These are phyloP conservation scores for Alloascoidea africana DNA, from an alignment of 805 yeast genomes.

Conservation along the genomic window DNA sequence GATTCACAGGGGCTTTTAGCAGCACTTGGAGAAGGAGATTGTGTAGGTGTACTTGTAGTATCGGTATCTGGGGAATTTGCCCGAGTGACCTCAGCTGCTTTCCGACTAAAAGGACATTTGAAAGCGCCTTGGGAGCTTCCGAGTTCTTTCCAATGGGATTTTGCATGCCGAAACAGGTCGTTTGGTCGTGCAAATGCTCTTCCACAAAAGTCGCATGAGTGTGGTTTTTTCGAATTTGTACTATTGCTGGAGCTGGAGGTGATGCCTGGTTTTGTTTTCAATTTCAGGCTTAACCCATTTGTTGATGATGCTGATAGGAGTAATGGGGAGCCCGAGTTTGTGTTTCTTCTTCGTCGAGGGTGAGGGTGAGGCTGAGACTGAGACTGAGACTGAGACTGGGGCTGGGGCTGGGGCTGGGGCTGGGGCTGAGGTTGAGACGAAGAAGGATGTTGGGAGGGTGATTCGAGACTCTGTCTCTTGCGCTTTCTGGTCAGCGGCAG, in stretches of 20 bases:
- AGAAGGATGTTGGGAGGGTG: no score
- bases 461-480: no score
- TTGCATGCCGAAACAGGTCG: conserved; percentile 73
- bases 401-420: no score
- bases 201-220: conserved; percentile 58
- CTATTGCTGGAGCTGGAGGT: conserved; percentile 1
- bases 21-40: background rate
- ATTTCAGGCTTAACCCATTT: no score
- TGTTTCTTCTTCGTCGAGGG: no score
- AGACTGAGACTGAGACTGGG: no score
- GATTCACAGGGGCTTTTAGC: conserved; percentile 7
- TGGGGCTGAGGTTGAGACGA: no score
- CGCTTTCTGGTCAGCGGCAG: no score
- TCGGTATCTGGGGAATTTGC: conserved; percentile 3
- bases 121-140: conserved; percentile 54
- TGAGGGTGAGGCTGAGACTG: no score
- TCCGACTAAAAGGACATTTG: conserved; percentile 63
- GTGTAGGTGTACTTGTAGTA: conserved; percentile 13
- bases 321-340: no score
- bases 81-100: background rate
- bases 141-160: conserved; percentile 70
- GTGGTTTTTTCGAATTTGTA: conserved; percentile 27
- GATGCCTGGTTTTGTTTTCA: no score
- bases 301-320: no score
- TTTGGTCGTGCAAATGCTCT: conserved; percentile 84